Evolutionary conservation across 805 yeast species (phyloP).

Genomic region (Candida namnaoensis): DNA sequence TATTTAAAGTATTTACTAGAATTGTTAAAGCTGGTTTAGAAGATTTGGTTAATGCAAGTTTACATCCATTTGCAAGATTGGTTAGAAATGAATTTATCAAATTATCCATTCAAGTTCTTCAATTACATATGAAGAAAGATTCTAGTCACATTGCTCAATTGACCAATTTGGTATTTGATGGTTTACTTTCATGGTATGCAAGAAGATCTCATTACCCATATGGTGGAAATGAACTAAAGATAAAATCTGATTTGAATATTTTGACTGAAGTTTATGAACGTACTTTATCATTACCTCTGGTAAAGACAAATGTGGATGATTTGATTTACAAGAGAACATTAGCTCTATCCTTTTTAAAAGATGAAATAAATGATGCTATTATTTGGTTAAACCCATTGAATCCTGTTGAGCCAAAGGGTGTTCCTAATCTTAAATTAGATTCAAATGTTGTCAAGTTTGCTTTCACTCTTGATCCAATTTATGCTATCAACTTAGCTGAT

Average conservation of each 20-base stretch:
- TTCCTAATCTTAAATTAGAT: slow-evolving; percentile 24
- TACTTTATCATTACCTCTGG: slow-evolving; percentile 2
- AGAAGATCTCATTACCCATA: slow-evolving; percentile 61
- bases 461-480: slow-evolving; percentile 55
- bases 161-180: slow-evolving; percentile 43
- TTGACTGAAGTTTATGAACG: slow-evolving; percentile 39
- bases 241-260: slow-evolving; percentile 57
- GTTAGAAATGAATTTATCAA: slow-evolving; percentile 65
- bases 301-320: slow-evolving; percentile 10
- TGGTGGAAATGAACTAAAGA: slow-evolving; percentile 72
- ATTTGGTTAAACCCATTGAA: slow-evolving; percentile 59
- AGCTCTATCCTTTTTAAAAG: slow-evolving; percentile 55
- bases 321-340: slow-evolving; percentile 42
- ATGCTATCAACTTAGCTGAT: slow-evolving; percentile 63
- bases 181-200: slow-evolving; percentile 74
- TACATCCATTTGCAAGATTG: slow-evolving; percentile 76
- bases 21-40: slow-evolving; percentile 48
- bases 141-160: slow-evolving; percentile 37
- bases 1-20: slow-evolving; percentile 60
- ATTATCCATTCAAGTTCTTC: slow-evolving; percentile 58
- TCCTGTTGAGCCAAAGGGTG: slow-evolving; percentile 19
- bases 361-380: slow-evolving; percentile 63
- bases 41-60: slow-evolving; percentile 48
- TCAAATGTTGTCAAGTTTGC: slow-evolving; percentile 40
- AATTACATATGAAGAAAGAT: slow-evolving; percentile 40